Evolutionary conservation across 2,329 filamentous ascomycete genomes (phyloP), one percentile per base, ranked within the genome.

Genomic region (Fusarium illudens): DNA sequence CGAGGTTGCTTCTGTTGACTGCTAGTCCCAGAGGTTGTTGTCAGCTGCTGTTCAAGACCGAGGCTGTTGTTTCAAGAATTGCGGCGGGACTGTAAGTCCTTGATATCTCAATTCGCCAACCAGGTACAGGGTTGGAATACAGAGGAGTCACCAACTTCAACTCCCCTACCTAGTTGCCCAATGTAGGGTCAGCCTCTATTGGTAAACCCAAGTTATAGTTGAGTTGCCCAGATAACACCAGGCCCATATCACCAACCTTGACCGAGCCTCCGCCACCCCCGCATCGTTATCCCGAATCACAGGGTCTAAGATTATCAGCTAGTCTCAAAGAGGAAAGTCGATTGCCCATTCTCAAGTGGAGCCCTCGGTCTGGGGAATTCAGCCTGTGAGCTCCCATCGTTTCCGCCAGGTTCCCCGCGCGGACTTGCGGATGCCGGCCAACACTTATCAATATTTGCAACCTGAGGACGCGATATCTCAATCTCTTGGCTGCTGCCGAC

Each of bases 321-420:
- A 72, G 2, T 9, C 63, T 27, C 1, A 39, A 71, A 48, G 7
- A 7, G 60, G 71, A 29, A 73, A 63, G 2, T 71, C 25, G 71
- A 73, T 73, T 73, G 71, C 61, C 70, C 68, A 73, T 64, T 66
- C 2, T 6, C 4, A 9, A 59, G 66, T 30, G 68, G 66, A 53
- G 48, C 50, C 10, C 19, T 1, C 20, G 54, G 48, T 34, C 60
- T 20, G 57, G 49, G 59, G 61, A 20, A 20, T n/a, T 15, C 19
- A 49, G 13, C 48, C 48, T 32, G 20, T 50, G 9, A 34, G 29
- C 3, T 22, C n/a, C 32, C 25, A 12, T 5, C 20, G 5, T 32
- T 13, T 30, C 7, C 19, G 49, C 34, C 29, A 33, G 37, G 30
- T 65, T 68, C 68, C 67, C 68, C 68, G 65, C 52, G 56, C 29